A percentile compares a stretch with the other conserved stretches of the same genome.
Evolutionary conservation across 2,329 filamentous ascomycete species (phyloP).

Genomic region (Fusarium sp.): DNA sequence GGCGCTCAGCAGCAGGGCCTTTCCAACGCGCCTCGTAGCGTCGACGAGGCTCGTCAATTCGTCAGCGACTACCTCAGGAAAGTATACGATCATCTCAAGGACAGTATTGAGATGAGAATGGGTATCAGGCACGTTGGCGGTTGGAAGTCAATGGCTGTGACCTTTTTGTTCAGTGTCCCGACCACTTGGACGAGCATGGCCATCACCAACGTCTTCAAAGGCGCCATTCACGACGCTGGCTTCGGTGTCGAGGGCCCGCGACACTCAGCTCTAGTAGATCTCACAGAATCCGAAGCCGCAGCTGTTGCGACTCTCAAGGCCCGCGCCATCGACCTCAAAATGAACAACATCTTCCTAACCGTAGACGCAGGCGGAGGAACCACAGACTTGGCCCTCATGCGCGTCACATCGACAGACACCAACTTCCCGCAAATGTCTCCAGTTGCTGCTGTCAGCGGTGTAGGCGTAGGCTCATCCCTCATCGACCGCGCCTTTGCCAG

Average conservation of each 20-base stretch:
- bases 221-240: conserved; percentile 57
- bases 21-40: conserved; percentile 52
- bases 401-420: conserved; percentile 47
- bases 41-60: conserved; percentile 57
- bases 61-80: conserved; percentile 60
- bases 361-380: conserved; percentile 60
- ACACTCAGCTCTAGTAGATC: conserved; percentile 54
- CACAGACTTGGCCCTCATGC: conserved; percentile 57
- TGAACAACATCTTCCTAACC: conserved; percentile 54
- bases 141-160: conserved; percentile 58
- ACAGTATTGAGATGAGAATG: conserved; percentile 54
- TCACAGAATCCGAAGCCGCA: conserved; percentile 61
- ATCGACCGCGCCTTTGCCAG: conserved; percentile 56
- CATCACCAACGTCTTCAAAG: conserved; percentile 62
- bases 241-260: conserved; percentile 56
- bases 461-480: conserved; percentile 58
- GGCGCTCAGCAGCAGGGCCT: conserved; percentile 57
- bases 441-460: conserved; percentile 54
- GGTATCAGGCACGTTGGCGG: conserved; percentile 50
- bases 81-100: conserved; percentile 61
- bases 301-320: conserved; percentile 59
- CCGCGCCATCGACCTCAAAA: conserved; percentile 50
- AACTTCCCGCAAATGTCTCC: conserved; percentile 46
- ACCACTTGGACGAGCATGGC: conserved; percentile 65
- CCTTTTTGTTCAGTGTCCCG: conserved; percentile 67